A percentile compares a stretch with the other conserved stretches of the same genome.
These are phyloP conservation scores for Metarhizium humberi DNA, from an alignment of 2,329 filamentous ascomycete genomes.

Conservation along the genomic window DNA sequence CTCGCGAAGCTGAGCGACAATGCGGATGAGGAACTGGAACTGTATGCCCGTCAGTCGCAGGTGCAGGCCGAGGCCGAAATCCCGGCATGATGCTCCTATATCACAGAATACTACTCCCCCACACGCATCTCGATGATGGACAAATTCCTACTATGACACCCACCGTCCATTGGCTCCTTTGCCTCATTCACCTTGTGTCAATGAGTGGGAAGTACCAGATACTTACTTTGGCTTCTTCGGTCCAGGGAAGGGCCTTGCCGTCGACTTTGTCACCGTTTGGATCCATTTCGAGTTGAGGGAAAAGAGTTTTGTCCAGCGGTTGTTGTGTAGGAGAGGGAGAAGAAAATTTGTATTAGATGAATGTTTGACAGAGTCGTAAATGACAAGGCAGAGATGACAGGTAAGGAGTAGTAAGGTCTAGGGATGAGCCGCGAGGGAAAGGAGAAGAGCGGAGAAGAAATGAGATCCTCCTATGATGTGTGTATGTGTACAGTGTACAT, in stretches of 20 bases:
- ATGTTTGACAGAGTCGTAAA: background rate
- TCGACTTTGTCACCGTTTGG: slow-evolving; percentile 8
- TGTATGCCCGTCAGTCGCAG: slow-evolving; percentile 6
- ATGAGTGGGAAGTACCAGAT: background rate
- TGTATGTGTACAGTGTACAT: background rate
- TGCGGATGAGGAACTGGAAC: slow-evolving; percentile 26
- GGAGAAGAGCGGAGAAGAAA: background rate
- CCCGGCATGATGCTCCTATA: background rate
- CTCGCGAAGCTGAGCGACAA: slow-evolving; percentile 23
- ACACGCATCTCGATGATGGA: too few relatives aligned
- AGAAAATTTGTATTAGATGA: background rate
- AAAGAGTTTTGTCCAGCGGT: background rate
- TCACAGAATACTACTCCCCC: too few relatives aligned
- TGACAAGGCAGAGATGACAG: background rate
- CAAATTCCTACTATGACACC: too few relatives aligned
- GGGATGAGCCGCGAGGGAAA: background rate
- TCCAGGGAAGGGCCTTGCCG: slow-evolving; percentile 21
- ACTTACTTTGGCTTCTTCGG: slow-evolving; percentile 26
- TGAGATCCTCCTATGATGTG: background rate
- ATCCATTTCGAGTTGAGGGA: slow-evolving; percentile 13
- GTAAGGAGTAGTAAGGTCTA: background rate
- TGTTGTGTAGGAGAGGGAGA: background rate
- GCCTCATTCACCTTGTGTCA: background rate
- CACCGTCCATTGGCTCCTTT: background rate
- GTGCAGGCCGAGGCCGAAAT: too few relatives aligned